Evolutionary conservation across 352 stramenopile species (phyloP), one percentile per base, ranked within the genome.

Genomic region (Thalassiosira ordinaria): DNA sequence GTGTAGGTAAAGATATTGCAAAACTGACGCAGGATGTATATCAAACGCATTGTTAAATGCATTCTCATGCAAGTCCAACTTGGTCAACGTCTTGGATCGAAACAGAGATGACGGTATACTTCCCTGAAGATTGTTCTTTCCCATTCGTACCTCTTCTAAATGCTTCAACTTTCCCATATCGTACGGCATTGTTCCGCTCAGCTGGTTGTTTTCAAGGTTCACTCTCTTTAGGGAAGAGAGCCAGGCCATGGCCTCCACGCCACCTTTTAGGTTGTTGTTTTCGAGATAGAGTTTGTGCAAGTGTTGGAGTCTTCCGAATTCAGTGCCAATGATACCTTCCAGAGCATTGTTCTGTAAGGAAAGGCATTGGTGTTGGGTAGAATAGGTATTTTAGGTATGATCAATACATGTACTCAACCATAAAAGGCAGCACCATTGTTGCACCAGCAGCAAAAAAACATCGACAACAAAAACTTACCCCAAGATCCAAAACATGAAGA

Each of bases 401-500:
- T n/a, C n/a, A n/a, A n/a, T n/a, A n/a, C n/a, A n/a, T n/a, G n/a
- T n/a, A n/a, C n/a, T n/a, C n/a, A n/a, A n/a, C n/a, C n/a, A n/a
- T n/a, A n/a, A n/a, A n/a, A n/a, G n/a, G n/a, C n/a, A n/a, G n/a
- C n/a, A n/a, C 26, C 2, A 22, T 24, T n/a, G 44, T 53, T 53
- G 20, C 14, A 26, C 1, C 14, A 53, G 9, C 44, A 53, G 24
- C 13, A 18, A 8, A n/a, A n/a, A n/a, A n/a, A n/a, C n/a, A 18
- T 26, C 14, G 1, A 26, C 16, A 22, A 53, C 2, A 53, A 53
- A 53, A 13, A 53, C 47, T 56, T 33, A 56, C 51, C 11, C 67
- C 55, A 55, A 72, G 29, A 51, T 66, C 44, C 0, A 68, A 27
- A 20, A 79, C n/a, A 57, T 68, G 56, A 22, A 76, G 52, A 71